Conservation (phyloP, 2,329 filamentous ascomycete genomes). For the Diaporthe aspalathi region DNA sequence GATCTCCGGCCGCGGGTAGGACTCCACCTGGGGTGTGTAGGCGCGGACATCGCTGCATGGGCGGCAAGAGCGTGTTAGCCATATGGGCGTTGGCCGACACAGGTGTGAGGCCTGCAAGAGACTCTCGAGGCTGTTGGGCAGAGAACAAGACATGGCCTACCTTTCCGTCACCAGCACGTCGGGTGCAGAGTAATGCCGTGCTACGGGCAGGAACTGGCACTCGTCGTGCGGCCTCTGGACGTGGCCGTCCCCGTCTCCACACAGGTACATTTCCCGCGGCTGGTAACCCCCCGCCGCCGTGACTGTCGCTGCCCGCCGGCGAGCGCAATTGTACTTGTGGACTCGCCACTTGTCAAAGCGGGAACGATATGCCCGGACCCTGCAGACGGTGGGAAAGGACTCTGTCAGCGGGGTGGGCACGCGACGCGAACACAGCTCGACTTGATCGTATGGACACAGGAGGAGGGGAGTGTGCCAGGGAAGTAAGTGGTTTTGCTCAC, state of each 20-base stretch:
- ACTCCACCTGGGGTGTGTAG: not conserved
- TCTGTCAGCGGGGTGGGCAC: constrained; percentile 34
- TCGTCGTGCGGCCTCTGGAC: not conserved
- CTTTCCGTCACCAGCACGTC: constrained; percentile 7
- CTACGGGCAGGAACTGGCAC: constrained; percentile 4
- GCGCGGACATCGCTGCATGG: not conserved
- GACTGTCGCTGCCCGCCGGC: constrained; percentile 11
- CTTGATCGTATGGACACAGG: too few species aligned
- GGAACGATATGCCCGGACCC: constrained; percentile 61
- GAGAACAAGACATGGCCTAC: not conserved
- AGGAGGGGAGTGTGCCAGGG: not conserved
- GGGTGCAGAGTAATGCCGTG: constrained; percentile 29
- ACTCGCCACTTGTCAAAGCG: constrained; percentile 59
- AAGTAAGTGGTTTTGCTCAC: constrained; percentile 45
- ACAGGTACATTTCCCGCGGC: not conserved
- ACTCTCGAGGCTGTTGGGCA: not conserved
- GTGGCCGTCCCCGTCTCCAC: not conserved
- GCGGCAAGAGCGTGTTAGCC: not conserved
- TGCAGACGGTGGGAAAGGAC: constrained; percentile 35
- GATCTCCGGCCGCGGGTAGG: constrained; percentile 8
- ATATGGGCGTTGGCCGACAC: not conserved
- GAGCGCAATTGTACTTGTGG: constrained; percentile 56
- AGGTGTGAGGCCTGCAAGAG: too few species aligned
- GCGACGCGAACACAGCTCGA: not conserved
- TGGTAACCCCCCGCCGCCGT: constrained; percentile 12